phyloP scores from a whole-genome alignment of 768 basidiomycete species.

The Leccinum rimulosum region DNA sequence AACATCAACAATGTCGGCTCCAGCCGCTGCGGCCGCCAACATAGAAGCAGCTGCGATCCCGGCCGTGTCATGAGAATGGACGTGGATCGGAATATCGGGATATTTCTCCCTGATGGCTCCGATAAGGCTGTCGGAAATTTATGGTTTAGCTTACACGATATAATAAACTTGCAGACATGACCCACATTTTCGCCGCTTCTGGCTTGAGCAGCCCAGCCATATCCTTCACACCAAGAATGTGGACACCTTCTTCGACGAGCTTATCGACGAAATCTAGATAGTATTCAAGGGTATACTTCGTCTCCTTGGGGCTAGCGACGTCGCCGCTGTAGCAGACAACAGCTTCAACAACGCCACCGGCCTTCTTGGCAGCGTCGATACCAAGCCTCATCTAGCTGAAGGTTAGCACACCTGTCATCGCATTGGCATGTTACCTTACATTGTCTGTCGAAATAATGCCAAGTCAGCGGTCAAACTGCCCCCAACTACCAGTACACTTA shows the following conservation, averaged over 20 bases:
- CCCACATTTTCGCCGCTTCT: conserved; percentile 85
- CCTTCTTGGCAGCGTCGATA: conserved; percentile 99
- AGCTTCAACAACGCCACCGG: conserved; percentile 96
- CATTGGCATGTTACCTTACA: conserved; percentile 37
- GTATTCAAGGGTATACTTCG: conserved; percentile 96
- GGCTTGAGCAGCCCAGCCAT: conserved; percentile 98
- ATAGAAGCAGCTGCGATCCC: conserved; percentile 98
- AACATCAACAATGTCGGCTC: conserved; percentile 96
- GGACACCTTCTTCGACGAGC: conserved; percentile 92
- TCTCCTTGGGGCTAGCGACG: conserved; percentile 90
- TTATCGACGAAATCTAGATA: conserved; percentile 95
- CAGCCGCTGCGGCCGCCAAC: conserved; percentile 94
- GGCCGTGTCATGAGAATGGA: conserved; percentile 99
- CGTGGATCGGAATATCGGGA: conserved; percentile 97
- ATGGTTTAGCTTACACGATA: conserved; percentile 3
- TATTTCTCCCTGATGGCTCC: conserved; percentile 94
- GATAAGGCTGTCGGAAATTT: conserved; percentile 60
- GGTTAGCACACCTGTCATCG: conserved; percentile 12
- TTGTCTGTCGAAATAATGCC: conserved; percentile 51
- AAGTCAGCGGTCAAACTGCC: conserved; percentile 3
- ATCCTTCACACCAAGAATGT: conserved; percentile 97
- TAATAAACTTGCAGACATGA: not conserved
- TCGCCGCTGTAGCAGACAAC: conserved; percentile 99
- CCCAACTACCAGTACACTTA: conserved; percentile 33
- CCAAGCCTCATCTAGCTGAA: conserved; percentile 83